Base-by-base conservation (phyloP, 1,139 yeast species). In the Citeromyces hawaiiensis region DNA sequence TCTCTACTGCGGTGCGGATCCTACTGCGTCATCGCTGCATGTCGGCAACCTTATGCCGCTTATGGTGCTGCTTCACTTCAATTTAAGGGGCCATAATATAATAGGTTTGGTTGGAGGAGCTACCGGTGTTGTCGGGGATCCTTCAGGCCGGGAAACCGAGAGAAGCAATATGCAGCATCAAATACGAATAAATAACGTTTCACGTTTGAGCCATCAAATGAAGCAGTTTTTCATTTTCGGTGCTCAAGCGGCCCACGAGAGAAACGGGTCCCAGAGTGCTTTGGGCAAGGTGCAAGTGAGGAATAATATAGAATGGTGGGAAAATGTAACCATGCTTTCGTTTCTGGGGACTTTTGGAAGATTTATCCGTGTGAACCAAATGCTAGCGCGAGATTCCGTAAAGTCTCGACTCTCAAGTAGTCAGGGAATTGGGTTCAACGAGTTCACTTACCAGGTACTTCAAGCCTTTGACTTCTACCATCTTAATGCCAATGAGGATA, bases 381-480 rank as follows among this genome's bases (percentile, higher is more conserved):
- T 91, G 97, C 65, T 91, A 34, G 83, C 83, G 0, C 69, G 97
- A 40, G 97, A 91, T 44, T 82, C 94, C 6, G 83, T 93, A 23
- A 83, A 80, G 54, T 73, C 77, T 15, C 64, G 98, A 47, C 60
- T 91, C 35, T 61, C 65, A 13, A 69, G 85, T 0, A 79, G 76
- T 35, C 69, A 64, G 27, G 97, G 97, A 0, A 65, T 91, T 40
- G 96, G 97, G 0, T 91, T 82, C 57, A 86, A 88, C 52, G 99
- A 91, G 59, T 91, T 91, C 55, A 72, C 95, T 1, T 91, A 91
- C 57, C 99, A 91, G 55, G 66, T 91, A 15, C 61, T 91, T 39
- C 99, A 91, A 56, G 97, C 96, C 0, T 91, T 76, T 56, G 99
- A 91, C 55, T 93, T 87, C 54, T 87, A 83, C 72, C 87, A 88